Evolutionary conservation across 75 land plant genomes (phyloP), one percentile per base, ranked within the genome.

Genomic region (Selaginella tamariscina): DNA sequence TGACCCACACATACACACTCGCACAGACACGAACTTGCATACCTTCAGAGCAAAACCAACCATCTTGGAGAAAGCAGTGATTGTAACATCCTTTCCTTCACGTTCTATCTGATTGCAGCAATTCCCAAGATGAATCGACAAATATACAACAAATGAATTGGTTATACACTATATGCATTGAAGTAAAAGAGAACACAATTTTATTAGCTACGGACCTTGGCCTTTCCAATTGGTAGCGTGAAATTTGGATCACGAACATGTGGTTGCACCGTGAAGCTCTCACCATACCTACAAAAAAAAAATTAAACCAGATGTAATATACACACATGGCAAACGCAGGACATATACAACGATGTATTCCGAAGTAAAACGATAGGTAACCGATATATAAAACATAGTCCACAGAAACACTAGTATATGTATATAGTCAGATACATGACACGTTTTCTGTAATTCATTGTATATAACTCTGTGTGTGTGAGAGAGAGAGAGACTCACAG

Each of bases 1-100:
- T n/a, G n/a, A n/a, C n/a, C n/a, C n/a, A n/a, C n/a, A n/a, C n/a
- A n/a, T n/a, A n/a, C n/a, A n/a, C n/a, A n/a, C n/a, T n/a, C n/a
- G n/a, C n/a, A n/a, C n/a, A n/a, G n/a, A n/a, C 8, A 24, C 63
- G 28, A 65, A 65, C 2, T 27, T 11, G 9, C 83, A 54, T 65
- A 92, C 97, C 95, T 92, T 73, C 26, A 92, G 84, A 22, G 86
- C 78, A 81, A 75, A 82, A 28, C 98, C 98, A 71, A 92, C 98
- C 95, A 92, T 89, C 78, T 92, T 92, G 18, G 98, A 92, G 78
- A 84, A 92, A 32, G 98, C 94, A 8, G 82, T 79, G 55, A 92
- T 89, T 9, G 98, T 89, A 8, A 89, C 87, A 79, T 92, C 86
- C 54, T 70, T 82, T 32, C 98, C 98, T 79, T 82, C 82, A 72